These are phyloP conservation scores for Apostasia ramifera DNA, from an alignment of 106 monocot species.

Conservation along the genomic window DNA sequence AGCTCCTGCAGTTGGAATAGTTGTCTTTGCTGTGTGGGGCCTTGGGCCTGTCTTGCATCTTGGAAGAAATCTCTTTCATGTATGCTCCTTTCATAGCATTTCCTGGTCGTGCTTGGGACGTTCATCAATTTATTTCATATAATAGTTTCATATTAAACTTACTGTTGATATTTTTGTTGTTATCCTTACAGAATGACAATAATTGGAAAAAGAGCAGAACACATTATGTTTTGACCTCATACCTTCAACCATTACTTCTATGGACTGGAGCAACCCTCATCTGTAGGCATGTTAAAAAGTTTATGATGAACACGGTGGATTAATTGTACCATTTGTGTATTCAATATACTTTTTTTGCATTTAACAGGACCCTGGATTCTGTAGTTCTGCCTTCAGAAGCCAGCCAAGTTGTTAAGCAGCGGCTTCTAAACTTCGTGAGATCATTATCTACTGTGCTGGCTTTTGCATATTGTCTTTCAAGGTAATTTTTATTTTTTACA, in stretches of 20 bases:
- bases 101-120: neutral
- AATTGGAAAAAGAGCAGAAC: conserved; percentile 94
- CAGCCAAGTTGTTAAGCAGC: conserved; percentile 84
- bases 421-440: conserved; percentile 76
- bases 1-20: conserved; percentile 57
- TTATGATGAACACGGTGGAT: neutral
- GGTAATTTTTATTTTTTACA: conserved; percentile 21
- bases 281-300: conserved; percentile 44
- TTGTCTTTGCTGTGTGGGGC: conserved; percentile 85
- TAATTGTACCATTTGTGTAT: too few relatives aligned
- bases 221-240: conserved; percentile 55
- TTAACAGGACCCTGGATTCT: conserved; percentile 62
- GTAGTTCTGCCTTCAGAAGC: conserved; percentile 59
- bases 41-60: conserved; percentile 54
- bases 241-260: conserved; percentile 83
- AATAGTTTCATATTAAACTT: too few relatives aligned
- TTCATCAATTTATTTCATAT: too few relatives aligned
- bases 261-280: conserved; percentile 73
- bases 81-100: conserved; percentile 22
- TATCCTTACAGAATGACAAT: conserved; percentile 37
- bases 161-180: neutral
- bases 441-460: conserved; percentile 87
- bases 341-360: conserved; percentile 4
- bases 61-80: conserved; percentile 51
- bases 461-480: conserved; percentile 80